Percentiles rank a stretch among this genome's conserved stretches.
Evolutionary conservation across 257 asterid genomes (phyloP).

Genomic region (Salvia rosmarinus): DNA sequence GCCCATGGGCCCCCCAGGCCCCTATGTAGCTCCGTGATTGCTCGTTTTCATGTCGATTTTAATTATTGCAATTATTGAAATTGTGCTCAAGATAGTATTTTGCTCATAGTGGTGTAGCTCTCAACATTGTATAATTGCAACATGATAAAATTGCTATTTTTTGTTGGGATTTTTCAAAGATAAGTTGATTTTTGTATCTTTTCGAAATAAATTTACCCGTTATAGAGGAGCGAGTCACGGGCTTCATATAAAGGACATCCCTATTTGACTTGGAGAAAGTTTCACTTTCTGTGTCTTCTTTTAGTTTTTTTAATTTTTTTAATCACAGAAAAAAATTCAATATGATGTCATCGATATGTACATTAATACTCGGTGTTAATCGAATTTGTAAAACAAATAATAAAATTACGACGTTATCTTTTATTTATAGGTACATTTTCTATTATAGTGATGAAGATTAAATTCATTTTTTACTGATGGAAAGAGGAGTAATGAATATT

Average conservation of each 20-base stretch:
- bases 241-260: slow-evolving; percentile 31
- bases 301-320: background rate
- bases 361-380: background rate
- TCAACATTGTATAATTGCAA: slow-evolving; percentile 25
- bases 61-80: background rate
- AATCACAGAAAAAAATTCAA: background rate
- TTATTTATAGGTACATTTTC: no score
- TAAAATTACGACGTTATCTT: no score
- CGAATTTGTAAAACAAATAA: background rate
- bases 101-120: slow-evolving; percentile 28
- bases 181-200: slow-evolving; percentile 14
- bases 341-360: no score
- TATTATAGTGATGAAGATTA: no score
- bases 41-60: slow-evolving; percentile 14
- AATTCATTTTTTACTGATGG: no score
- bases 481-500: no score
- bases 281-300: slow-evolving; percentile 27
- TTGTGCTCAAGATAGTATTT: slow-evolving; percentile 6
- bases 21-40: no score
- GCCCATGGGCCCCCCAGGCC: no score
- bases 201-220: slow-evolving; percentile 35
- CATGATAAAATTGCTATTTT: slow-evolving; percentile 20
- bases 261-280: slow-evolving; percentile 34
- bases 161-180: background rate
- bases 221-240: slow-evolving; percentile 46